Percentiles rank a stretch among this genome's conserved stretches.
phyloP scores from a whole-genome alignment of 306 rosid species.

The Lupinus albus region DNA sequence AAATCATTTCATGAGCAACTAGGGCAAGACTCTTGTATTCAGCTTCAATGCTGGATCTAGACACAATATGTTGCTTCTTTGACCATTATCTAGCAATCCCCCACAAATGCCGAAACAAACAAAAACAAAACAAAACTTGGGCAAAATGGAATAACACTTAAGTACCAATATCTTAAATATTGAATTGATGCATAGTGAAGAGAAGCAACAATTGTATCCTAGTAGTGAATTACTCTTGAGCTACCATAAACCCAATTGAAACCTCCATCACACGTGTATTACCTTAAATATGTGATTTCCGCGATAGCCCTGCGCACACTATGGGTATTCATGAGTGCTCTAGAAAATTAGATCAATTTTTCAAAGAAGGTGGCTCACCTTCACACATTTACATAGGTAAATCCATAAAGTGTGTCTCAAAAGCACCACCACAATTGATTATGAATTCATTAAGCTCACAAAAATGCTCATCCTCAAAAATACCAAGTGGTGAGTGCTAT shows the following conservation, averaged over 20 bases:
- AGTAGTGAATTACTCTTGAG: not conserved
- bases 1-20: too few species aligned
- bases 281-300: not conserved
- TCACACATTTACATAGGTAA: not conserved
- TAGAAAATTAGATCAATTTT: not conserved
- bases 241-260: not conserved
- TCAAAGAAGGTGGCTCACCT: not conserved
- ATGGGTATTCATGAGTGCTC: not conserved
- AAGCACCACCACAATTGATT: not conserved
- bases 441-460: too few species aligned
- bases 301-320: not conserved
- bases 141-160: not conserved
- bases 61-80: too few species aligned
- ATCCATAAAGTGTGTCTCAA: not conserved
- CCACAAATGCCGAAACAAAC: not conserved
- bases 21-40: too few species aligned
- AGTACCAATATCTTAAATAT: not conserved
- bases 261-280: not conserved
- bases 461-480: too few species aligned
- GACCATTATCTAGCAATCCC: not conserved
- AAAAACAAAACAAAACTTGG: not conserved
- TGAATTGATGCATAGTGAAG: not conserved
- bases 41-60: too few species aligned
- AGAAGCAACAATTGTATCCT: not conserved
- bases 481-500: too few species aligned